Base-by-base conservation (phyloP, 1,284 basidiomycete species). In the Ganoderma boninense region DNA sequence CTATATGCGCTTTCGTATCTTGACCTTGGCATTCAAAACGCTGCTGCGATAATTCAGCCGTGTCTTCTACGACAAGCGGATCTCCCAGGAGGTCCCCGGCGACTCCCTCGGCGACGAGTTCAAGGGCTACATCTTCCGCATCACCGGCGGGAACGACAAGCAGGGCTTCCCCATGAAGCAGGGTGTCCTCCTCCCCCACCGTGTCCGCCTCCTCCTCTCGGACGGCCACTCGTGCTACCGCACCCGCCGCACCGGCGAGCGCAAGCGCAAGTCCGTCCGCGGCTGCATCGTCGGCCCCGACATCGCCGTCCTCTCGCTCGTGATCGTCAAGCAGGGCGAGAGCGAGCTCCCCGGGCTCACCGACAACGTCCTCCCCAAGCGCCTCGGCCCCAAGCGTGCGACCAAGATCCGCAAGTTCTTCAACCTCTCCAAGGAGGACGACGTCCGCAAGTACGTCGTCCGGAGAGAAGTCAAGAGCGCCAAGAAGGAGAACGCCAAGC, bases 121-220 rank as follows among this genome's bases (percentile, higher is more conserved):
- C 90, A 96, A 96, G 84, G 97, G 97, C 73, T 99, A 99, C 87
- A 87, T 98, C 83, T 92, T 98, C 89, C 94, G 97, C 80, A 95
- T 99, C 87, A 97, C 96, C 62, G 97, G 97, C 80, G 96, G 96
- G 74, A 97, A 97, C 87, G 96, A 97, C 90, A 97, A 95, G 86
- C 94, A 95, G 82, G 94, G 95, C 84, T 98, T 98, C 91, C 96
- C 97, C 67, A 98, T 98, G 97, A 99, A 99, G 88, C 97, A 99
- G 87, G 97, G 97, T 89, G 95, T 99, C 79, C 93, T 99, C 76
- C 89, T 97, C 79, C 95, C 96, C 76, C 84, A 96, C 87, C 97
- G 97, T 90, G 96, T 97, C 79, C 90, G 92, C 74, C 94, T 99
- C 75, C 94, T 99, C 79, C 95, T 99, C 81, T 82, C 94, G 77